A percentile compares a stretch with the other conserved stretches of the same genome.
Conservation (phyloP, 306 rosid genomes). For the Luffa aegyptiaca region DNA sequence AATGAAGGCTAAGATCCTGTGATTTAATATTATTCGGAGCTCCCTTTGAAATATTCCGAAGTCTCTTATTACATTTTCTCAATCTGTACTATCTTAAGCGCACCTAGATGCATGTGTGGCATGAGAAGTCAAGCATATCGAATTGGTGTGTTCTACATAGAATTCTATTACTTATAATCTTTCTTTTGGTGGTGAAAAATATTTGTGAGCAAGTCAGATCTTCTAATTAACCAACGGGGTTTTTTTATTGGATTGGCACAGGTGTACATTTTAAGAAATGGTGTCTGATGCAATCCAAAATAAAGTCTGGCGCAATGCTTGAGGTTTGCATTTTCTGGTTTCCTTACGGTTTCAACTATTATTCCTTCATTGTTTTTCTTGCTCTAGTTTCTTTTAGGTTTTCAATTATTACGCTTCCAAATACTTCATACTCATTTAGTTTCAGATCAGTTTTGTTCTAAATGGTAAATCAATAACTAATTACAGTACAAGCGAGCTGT, state of each 20-base stretch:
- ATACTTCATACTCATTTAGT: neutral
- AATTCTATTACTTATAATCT: neutral
- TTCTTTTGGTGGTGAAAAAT: neutral
- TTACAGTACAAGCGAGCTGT: slow-evolving; percentile 87
- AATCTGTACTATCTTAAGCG: neutral
- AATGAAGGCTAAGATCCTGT: neutral
- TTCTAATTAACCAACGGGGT: neutral
- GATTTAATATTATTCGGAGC: neutral
- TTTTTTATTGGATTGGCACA: slow-evolving; percentile 12
- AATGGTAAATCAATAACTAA: neutral
- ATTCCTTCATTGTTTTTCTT: neutral
- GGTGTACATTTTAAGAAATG: slow-evolving; percentile 98
- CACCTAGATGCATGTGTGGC: neutral
- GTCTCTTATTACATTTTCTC: neutral
- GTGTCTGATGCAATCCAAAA: slow-evolving; percentile 95
- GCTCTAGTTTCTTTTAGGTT: neutral
- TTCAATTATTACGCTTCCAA: neutral
- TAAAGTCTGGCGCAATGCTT: slow-evolving; percentile 73
- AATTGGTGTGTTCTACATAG: neutral
- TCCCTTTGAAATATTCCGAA: neutral
- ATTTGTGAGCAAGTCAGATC: neutral
- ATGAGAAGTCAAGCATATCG: neutral
- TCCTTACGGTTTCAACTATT: neutral
- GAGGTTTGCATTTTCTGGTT: slow-evolving; percentile 54
- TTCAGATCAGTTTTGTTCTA: neutral